Conservation (phyloP, 1,284 basidiomycete genomes). For the Ustilago hordei region DNA sequence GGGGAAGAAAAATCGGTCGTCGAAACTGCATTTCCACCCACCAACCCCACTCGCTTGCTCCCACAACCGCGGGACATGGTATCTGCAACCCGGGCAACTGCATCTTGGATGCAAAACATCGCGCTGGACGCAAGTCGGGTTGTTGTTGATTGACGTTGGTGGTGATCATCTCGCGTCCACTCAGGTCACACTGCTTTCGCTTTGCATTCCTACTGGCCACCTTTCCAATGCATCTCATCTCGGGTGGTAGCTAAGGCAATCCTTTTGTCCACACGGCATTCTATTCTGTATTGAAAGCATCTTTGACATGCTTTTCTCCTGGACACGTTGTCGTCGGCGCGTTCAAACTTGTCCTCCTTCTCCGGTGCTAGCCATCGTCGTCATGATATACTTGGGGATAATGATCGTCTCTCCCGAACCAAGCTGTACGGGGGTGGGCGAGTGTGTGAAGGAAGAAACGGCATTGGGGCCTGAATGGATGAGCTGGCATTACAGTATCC, state of each 20-base stretch:
- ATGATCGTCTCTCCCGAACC: not conserved
- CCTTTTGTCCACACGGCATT: too few species aligned
- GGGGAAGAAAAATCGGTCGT: slow-evolving; percentile 25
- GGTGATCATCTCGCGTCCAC: too few species aligned
- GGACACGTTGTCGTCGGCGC: too few species aligned
- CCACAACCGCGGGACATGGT: slow-evolving; percentile 16
- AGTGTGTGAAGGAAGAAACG: not conserved
- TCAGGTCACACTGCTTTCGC: too few species aligned
- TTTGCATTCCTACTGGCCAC: too few species aligned
- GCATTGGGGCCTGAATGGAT: too few species aligned
- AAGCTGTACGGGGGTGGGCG: not conserved
- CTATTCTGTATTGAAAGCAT: too few species aligned
- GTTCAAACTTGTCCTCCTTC: slow-evolving; percentile 21
- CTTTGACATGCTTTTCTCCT: slow-evolving; percentile 2
- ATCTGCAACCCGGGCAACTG: slow-evolving; percentile 20
- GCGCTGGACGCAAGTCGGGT: not conserved
- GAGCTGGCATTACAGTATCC: too few species aligned
- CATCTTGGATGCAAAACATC: not conserved
- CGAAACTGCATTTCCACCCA: slow-evolving; percentile 25
- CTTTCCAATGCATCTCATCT: too few species aligned
- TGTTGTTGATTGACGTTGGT: not conserved
- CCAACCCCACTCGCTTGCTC: not conserved
- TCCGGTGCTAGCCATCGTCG: slow-evolving; percentile 23
- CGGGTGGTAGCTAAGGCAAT: too few species aligned
- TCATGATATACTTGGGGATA: slow-evolving; percentile 3